Base-by-base conservation (phyloP, 148 eudicot genomes). In the Heliosperma pusillum region DNA sequence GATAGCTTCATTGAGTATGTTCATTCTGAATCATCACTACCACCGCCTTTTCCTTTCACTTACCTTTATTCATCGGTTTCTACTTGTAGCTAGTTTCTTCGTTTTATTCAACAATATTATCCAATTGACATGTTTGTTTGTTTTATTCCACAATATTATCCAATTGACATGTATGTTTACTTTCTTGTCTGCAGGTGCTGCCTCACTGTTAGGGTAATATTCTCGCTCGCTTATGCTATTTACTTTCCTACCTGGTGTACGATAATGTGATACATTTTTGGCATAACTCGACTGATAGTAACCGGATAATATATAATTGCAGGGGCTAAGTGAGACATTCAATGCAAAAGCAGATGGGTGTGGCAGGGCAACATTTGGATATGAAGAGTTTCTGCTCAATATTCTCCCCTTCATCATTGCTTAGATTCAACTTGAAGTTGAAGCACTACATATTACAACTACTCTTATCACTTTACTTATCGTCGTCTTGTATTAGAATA, bases 1-100 rank as follows among this genome's bases (percentile, higher is more conserved):
- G 98, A 94, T 80, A 85, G 87, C 70, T 94, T 94, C 86, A 91
- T 94, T 6, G 97, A 91, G 98, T 88, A 90, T 0, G 89, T 79
- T 27, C 17, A 88, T 79, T 27, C 20, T 42, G n/a, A n/a, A n/a
- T 29, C 40, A 5, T 17, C n/a, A 10, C 40, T 11, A 16, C 22
- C 2, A 10, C 40, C 16, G n/a, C 22, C 2, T 20, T 15, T 27
- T 19, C 36, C 21, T 42, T 45, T 10, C 64, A 7, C 7, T 59
- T 11, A n/a, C n/a, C n/a, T n/a, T n/a, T n/a, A n/a, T n/a, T n/a
- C n/a, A n/a, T n/a, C n/a, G n/a, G n/a, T n/a, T n/a, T n/a, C n/a
- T n/a, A n/a, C n/a, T n/a, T n/a, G n/a, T n/a, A n/a, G n/a, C n/a
- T n/a, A n/a, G n/a, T n/a, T n/a, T n/a, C n/a, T n/a, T n/a, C n/a